A percentile compares a stretch with the other conserved stretches of the same genome.
Conservation (phyloP, 2,329 filamentous ascomycete genomes). For the Aspergillus ustus region DNA sequence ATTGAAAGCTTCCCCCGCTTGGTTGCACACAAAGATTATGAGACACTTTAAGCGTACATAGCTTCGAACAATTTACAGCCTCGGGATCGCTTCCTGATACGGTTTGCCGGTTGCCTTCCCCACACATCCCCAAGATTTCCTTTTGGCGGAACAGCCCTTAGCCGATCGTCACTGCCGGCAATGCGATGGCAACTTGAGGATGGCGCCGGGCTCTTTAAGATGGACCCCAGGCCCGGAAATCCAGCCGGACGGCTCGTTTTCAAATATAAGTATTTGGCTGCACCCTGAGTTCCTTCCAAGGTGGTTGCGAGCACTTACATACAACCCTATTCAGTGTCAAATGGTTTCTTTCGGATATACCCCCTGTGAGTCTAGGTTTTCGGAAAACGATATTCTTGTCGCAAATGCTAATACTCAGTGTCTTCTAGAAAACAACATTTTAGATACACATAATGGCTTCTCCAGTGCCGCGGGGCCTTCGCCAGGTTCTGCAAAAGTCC, state of each 20-base stretch:
- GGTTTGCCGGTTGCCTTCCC: conserved; percentile 23
- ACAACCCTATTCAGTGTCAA: not conserved
- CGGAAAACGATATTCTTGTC: not conserved
- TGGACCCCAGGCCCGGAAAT: conserved; percentile 37
- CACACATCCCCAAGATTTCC: conserved; percentile 27
- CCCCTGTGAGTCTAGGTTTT: conserved; percentile 8
- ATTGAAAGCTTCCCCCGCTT: too few species aligned
- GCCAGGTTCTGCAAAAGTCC: conserved; percentile 75
- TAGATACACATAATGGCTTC: conserved; percentile 49
- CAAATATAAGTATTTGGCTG: conserved; percentile 31
- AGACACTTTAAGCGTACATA: not conserved
- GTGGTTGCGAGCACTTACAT: conserved; percentile 8
- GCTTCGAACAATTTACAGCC: not conserved
- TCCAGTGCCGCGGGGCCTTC: conserved; percentile 66
- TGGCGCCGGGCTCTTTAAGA: conserved; percentile 25
- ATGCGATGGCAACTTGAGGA: conserved; percentile 26
- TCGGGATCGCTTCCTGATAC: not conserved
- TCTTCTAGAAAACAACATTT: not conserved
- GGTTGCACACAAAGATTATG: not conserved
- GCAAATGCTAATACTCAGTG: not conserved
- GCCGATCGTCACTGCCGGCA: conserved; percentile 42
- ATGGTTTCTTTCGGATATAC: conserved; percentile 1
- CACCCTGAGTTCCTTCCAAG: not conserved
- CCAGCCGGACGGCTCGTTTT: conserved; percentile 44
- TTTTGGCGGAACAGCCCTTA: conserved; percentile 40